Evolutionary conservation across 202 grass and related monocot species (phyloP), one percentile per base, ranked within the genome.

Genomic region (Digitaria exilis): DNA sequence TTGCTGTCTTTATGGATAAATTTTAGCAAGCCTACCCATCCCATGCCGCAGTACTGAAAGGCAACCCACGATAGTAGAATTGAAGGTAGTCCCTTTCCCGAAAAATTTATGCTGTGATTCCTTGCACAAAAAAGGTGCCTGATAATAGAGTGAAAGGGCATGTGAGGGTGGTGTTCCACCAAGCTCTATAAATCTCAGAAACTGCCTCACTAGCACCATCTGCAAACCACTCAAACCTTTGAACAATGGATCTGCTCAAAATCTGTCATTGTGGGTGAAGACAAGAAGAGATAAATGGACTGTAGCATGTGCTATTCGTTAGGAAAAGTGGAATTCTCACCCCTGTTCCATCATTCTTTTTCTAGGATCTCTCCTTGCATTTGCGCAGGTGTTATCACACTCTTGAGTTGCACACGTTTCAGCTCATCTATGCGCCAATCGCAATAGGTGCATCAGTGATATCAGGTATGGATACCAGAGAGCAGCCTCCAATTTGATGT

Each of bases 391-490:
- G 8, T 6, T 13, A 13, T 61, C n/a, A 2, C 73, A 84, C 52
- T 78, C 64, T 4, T 78, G 13, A 18, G 82, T 42, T 29, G 63
- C n/a, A n/a, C 73, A 34, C 5, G 64, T 28, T 84, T 78, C 29
- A 84, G 64, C 73, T 78, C n/a, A n/a, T 84, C 37, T 37, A n/a
- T 48, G 52, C 22, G 21, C 82, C 82, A 84, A 19, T n/a, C 29
- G 64, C 5, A 86, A 17, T 14, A 86, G 76, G 28, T 0, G 26
- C 57, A n/a, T n/a, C n/a, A n/a, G n/a, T n/a, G n/a, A n/a, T n/a
- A n/a, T n/a, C n/a, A n/a, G n/a, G n/a, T n/a, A n/a, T n/a, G n/a
- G n/a, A n/a, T n/a, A n/a, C n/a, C n/a, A n/a, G n/a, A n/a, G n/a
- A n/a, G n/a, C n/a, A 4, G 76, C 34, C 19, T 86, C 84, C 57